phyloP scores from a whole-genome alignment of 495 filamentous ascomycete genomes.

The Penicillium longicatenatum region DNA sequence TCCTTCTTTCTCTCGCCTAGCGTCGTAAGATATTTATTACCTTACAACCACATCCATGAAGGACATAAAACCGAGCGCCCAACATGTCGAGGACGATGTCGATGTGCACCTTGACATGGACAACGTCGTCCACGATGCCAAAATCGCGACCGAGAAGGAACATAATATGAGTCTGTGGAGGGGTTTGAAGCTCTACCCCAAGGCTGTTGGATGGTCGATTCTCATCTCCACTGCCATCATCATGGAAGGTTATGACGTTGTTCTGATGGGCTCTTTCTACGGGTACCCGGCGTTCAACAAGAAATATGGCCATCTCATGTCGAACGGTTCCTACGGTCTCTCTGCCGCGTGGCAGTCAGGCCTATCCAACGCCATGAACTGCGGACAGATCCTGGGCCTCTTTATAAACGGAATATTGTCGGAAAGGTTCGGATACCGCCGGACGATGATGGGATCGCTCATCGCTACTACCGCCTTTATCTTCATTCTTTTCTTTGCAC shows the following conservation, averaged over 20 bases:
- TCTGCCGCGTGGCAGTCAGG: constrained; percentile 62
- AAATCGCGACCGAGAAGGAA: constrained; percentile 17
- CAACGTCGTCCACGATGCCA: no score
- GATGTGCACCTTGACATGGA: no score
- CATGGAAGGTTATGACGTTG: constrained; percentile 56
- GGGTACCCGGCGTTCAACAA: constrained; percentile 38
- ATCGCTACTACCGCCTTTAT: constrained; percentile 57
- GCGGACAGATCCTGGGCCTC: constrained; percentile 68
- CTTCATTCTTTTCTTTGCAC: constrained; percentile 70
- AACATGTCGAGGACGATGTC: no score
- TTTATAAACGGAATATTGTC: constrained; percentile 65
- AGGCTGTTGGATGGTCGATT: constrained; percentile 53
- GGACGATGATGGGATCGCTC: constrained; percentile 32
- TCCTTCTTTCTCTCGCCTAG: no score
- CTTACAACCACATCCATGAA: no score
- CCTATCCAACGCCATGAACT: constrained; percentile 61
- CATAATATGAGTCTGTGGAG: constrained; percentile 41
- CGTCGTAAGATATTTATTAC: no score
- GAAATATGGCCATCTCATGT: constrained; percentile 31
- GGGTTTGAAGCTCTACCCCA: constrained; percentile 51
- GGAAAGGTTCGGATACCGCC: constrained; percentile 55
- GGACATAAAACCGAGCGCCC: no score
- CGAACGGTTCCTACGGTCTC: constrained; percentile 27
- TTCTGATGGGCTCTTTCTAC: constrained; percentile 42
- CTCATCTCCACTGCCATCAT: constrained; percentile 50